Base-by-base conservation (phyloP, 768 basidiomycete species). In the Lenzites betulinus region DNA sequence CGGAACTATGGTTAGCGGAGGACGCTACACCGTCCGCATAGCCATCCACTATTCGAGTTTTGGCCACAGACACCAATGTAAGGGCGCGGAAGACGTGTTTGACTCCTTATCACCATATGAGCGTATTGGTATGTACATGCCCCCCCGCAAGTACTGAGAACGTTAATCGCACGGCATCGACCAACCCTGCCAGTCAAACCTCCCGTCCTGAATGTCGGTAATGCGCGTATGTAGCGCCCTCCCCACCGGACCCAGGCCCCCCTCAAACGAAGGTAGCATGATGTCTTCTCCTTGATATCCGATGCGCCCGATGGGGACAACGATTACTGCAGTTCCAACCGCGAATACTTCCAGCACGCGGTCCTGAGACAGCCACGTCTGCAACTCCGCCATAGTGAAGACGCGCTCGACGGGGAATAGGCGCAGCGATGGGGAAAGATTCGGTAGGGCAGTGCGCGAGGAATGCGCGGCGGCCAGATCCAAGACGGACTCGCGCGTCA, bases 401-500 rank as follows among this genome's bases (percentile, higher is more conserved):
- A 76, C 64, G n/a, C 77, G 72, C 68, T 85, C 85, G 13, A 73
- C 66, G 18, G 79, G 71, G 66, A 71, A 64, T 13, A 80, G 49
- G n/a, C 70, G 73, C 43, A 74, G 51, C 75, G 86, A 57, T 66
- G 79, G 71, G 6, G 85, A 76, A 49, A 80, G 66, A 43, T 76
- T 76, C 7, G 73, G 75, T 51, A 83, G 74, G 44, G 59, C 58
- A 35, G 64, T 68, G 28, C 74, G 72, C 2, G 62, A 52, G 16
- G 65, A 64, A 63, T 92, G 91, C 9, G 85, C 86, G 15, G 83
- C 77, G 4, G 85, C 83, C 44, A 98, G 86, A 0, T 79, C 67
- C 28, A 97, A 82, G 42, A 92, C 86, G 28, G 92, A 93, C 66
- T 90, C 89, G 62, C 95, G 87, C 7, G 94, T 97, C 20, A 97